Evolutionary conservation across 805 yeast genomes (phyloP), one percentile per base, ranked within the genome.

Genomic region (Ogataea chonburiensis): DNA sequence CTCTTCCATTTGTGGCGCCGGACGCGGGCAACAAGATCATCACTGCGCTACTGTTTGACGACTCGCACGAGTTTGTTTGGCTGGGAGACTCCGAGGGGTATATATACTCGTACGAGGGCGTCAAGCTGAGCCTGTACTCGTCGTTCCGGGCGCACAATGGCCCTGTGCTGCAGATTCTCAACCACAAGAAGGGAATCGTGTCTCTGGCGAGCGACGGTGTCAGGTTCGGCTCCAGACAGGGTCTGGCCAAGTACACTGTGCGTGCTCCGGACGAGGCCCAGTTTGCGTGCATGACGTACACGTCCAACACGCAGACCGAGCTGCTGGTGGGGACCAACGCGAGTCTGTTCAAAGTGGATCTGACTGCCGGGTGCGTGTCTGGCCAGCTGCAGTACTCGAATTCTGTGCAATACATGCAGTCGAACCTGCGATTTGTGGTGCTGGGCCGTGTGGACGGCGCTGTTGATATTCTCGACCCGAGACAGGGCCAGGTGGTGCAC

Each of bases 11-110:
- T n/a, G 15, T 37, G 15, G 42, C 41, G 4, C 37, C 37, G n/a
- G 53, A 46, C 5, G 45, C 38, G 23, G 41, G 49, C 5, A 49
- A 34, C 22, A 53, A 41, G 37, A 44, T 50, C 24, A 45, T 56
- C 7, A 55, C 67, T 2, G 47, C 60, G 8, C 28, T 76, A 6
- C 58, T 61, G 3, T 88, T 88, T 57, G 96, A 89, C 61, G 71
- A 70, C 23, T 63, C 71, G n/a, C 74, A 79, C 41, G 93, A 89
- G 49, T 64, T 93, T 28, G 55, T 89, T 2, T 91, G 98, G 98
- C 70, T 81, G 1, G 95, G 95, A 12, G 93, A 86, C 55, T 58
- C 75, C 1, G 69, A 66, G 24, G 85, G 89, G 4, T 59, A 68
- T 28, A 51, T 70, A 0, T 59, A 67, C 4, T 64, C 72, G 2